phyloP scores from a whole-genome alignment of 2,329 filamentous ascomycete genomes.

The Pyrenochaeta sp. region DNA sequence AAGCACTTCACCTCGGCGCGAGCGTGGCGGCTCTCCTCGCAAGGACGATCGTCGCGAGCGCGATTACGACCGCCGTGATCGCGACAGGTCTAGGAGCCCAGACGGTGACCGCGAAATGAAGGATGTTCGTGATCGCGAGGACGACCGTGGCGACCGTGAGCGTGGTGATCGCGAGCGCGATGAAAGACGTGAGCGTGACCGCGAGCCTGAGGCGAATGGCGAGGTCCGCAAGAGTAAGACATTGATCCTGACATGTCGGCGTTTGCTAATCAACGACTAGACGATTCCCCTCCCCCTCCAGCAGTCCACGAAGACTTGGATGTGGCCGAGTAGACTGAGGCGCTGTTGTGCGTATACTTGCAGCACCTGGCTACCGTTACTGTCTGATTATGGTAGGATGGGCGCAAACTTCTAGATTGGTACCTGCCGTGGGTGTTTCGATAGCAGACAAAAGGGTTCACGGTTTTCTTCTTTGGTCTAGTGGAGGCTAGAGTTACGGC shows the following conservation, averaged over 20 bases:
- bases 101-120: slow-evolving; percentile 62
- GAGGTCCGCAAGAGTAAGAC: slow-evolving; percentile 86
- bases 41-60: slow-evolving; percentile 74
- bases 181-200: slow-evolving; percentile 59
- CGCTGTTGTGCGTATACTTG: slow-evolving; percentile 20
- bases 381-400: slow-evolving; percentile 26
- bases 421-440: slow-evolving; percentile 32
- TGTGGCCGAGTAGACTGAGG: slow-evolving; percentile 74
- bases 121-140: slow-evolving; percentile 67
- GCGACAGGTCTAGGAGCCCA: slow-evolving; percentile 74
- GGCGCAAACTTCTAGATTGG: slow-evolving; percentile 27
- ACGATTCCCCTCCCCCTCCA: slow-evolving; percentile 77
- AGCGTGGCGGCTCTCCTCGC: slow-evolving; percentile 75
- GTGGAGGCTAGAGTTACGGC: slow-evolving; percentile 36
- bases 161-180: slow-evolving; percentile 59
- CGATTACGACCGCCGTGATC: slow-evolving; percentile 74
- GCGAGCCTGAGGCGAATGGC: slow-evolving; percentile 77
- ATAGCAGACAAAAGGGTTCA: slow-evolving; percentile 29
- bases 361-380: slow-evolving; percentile 16
- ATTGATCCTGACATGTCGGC: slow-evolving; percentile 25
- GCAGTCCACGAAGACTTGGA: slow-evolving; percentile 89
- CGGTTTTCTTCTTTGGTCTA: slow-evolving; percentile 33
- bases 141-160: slow-evolving; percentile 62
- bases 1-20: slow-evolving; percentile 62
- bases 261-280: slow-evolving; percentile 50